Base-by-base conservation (phyloP, 495 filamentous ascomycete genomes). In the Aspergillus sclerotioniger region DNA sequence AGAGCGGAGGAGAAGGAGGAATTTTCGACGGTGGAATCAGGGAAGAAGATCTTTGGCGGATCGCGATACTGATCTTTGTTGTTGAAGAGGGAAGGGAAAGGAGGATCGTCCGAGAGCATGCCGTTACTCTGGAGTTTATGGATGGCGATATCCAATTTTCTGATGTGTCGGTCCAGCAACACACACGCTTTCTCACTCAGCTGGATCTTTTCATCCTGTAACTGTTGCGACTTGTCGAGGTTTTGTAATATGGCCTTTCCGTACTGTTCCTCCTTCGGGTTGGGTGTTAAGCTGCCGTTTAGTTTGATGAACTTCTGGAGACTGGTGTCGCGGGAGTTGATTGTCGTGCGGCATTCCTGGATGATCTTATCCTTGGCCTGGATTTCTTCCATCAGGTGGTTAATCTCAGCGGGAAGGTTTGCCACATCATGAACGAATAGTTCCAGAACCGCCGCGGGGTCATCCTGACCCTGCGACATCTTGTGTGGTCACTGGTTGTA, bases 351-450 rank as follows among this genome's bases (percentile, higher is more conserved):
- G 65, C 86, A 89, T 35, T 92, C 89, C 62, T 88, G 81, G 65
- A 92, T 87, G 39, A 82, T 72, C 53, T 84, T 83, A 67, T 98
- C 93, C 73, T 97, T 97, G 57, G 91, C 90, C 65, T 87, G 83
- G 31, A 98, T 91, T 73, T 98, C 94, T 66, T 97, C 94, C 71
- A 96, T 89, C 62, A 96, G 77, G 77, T 96, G 93, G 33, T 86
- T 85, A 54, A 98, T 89, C 72, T 98, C 94, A 12, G 88, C 88
- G 16, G 94, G 92, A 8, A 97, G 80, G 65, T 97, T 98, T 31
- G 92, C 89, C 29, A 88, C 84, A 80, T 90, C 87, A 73, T 96
- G 90, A 53, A 92, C 86, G 72, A 93, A 98, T 65, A 95, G 89
- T 64, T 98, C 94, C 48, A 98, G 83, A 54, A 98, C 90, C 51